Evolutionary conservation across 805 yeast species (phyloP), one percentile per base, ranked within the genome.

Genomic region (Teunomyces aglyptinius): DNA sequence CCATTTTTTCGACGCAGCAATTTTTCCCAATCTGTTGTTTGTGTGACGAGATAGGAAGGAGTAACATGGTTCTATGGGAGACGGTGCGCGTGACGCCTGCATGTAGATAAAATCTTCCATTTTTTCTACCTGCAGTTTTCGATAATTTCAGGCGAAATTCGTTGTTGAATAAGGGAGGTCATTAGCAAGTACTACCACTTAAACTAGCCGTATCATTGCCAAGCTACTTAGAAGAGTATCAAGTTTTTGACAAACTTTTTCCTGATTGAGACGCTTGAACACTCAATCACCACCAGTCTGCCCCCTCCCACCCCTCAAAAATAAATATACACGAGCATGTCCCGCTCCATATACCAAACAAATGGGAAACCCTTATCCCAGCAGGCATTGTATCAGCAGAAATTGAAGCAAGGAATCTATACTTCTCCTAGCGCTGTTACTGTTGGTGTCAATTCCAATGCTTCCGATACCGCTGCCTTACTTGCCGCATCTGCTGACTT

Each of bases 391-490:
- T 86, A 86, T 67, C 83, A 80, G 55, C 91, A 89, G 46, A 83
- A 83, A 55, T 66, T 84, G 60, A 85, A 80, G 57, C 84, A 83
- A 55, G 91, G 91, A 24, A 72, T 80, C 31, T 85, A 71, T 66
- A 53, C 86, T 79, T 40, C 80, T 65, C 60, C 74, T 42, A 50
- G 76, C 15, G 70, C 65, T 43, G 72, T 72, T 3, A 66, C 75
- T 8, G 66, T 82, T 5, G 91, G 92, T n/a, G 86, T 85, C 26
- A 75, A 79, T 50, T 75, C 83, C 48, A 74, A 79, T 35, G 88
- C 90, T 24, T 78, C 88, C 12, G 89, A 83, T 59, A 80, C 86
- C 5, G 92, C 95, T 41, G 94, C 94, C 1, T 68, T 85, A 45
- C 70, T 85, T 50, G 95, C 94, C 2, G 79, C 87, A 5, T 78